Evolutionary conservation across 768 basidiomycete species (phyloP), one percentile per base, ranked within the genome.

Genomic region (Leucocoprinus sp.): DNA sequence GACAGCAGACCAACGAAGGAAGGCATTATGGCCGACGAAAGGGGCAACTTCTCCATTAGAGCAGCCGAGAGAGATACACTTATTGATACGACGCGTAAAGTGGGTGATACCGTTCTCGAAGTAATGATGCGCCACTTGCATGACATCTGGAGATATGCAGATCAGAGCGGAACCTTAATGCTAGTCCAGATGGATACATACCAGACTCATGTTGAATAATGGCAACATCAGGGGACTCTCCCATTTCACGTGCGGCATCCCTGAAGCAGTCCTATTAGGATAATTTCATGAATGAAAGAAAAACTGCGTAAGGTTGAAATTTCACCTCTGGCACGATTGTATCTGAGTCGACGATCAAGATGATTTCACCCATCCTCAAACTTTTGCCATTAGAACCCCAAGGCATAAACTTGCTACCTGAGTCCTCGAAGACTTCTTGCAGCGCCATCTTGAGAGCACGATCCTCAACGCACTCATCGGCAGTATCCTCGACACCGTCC

Each of bases 121-220:
- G 64, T 88, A 92, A 57, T 90, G 84, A 60, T 85, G 65, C 0
- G 82, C 88, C 55, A 91, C 90, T 60, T 91, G 85, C 83, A 91
- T 87, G 50, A 91, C 88, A 55, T 87, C 82, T 69, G 51, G 54
- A 11, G 35, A 29, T 8, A 9, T 24, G 27, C 41, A 22, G 38
- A 43, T 29, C 15, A 42, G 36, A 19, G 7, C 21, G 15, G 11
- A 22, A 42, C 2, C 27, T 14, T 37, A 29, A 45, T 11, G 23
- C 17, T 8, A 27, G 39, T 48, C 37, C n/a, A n/a, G 29, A 31
- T 6, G 4, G 22, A 22, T 12, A 66, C 64, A 45, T 45, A 69
- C 79, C 84, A 1, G 84, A 86, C 54, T 85, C 85, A 59, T 93
- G 90, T 58, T 93, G 91, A 54, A 95, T 84, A 63, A 95, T 91